Base-by-base conservation (phyloP, 352 stramenopile species). In the Blastocystis sp. region DNA sequence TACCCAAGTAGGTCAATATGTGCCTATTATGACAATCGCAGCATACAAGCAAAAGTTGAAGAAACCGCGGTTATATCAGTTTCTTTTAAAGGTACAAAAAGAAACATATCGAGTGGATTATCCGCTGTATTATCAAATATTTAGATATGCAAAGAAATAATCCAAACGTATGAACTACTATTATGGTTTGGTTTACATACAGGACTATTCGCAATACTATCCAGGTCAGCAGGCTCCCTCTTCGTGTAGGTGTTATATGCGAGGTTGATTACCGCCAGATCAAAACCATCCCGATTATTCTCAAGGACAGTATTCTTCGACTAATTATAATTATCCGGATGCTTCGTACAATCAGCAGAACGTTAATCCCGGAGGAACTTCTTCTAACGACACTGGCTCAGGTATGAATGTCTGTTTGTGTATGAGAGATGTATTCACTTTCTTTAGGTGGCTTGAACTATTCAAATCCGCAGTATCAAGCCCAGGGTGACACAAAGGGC, bases 131-230 rank as follows among this genome's bases (percentile, higher is more conserved):
- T 45, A 55, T 78, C 30, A 41, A 47, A 24, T 59, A 55, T 16
- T 59, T n/a, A 47, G 24, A 11, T 39, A 78, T 78, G 66, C 66
- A 78, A 55, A 45, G 66, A 54, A 54, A 47, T 55, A 78, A 20
- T 55, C n/a, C 43, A 56, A 24, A 37, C 16, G 66, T 78, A 53
- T 39, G 66, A 78, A 26, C 18, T 20, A 24, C 7, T 56, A 26
- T 53, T 54, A n/a, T 62, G 7, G 66, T n/a, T 41, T 39, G n/a
- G 43, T 54, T n/a, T 53, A 56, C 50, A 16, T 26, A 53, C 63
- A 85, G 73, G 73, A 85, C 30, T 85, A 85, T 66, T 66, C 73
- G 3, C 34, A 65, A 30, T 85, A 85, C 30, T 85, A 85, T 69
- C 47, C 43, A 68, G n/a, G 34, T 37, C 47, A 41, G 1, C 34